Conservation (phyloP, 1,284 basidiomycete genomes). For the Neotropicomus parvogracilis region DNA sequence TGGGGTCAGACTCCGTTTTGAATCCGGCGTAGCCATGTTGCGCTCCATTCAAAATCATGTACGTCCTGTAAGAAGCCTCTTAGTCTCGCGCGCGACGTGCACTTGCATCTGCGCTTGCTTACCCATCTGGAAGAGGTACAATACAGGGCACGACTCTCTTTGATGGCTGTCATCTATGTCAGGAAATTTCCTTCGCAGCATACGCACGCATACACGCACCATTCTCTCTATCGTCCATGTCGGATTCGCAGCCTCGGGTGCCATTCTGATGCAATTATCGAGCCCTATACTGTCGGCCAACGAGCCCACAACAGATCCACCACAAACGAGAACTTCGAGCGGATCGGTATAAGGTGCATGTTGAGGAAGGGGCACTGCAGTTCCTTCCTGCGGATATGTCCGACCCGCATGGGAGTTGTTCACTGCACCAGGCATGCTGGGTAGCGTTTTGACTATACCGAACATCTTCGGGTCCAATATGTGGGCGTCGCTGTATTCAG, state of each 20-base stretch:
- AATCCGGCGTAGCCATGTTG: conserved; percentile 70
- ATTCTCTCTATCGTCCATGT: conserved; percentile 70
- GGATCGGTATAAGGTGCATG: conserved; percentile 67
- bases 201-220: conserved; percentile 39
- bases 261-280: conserved; percentile 70
- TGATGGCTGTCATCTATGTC: conserved; percentile 61
- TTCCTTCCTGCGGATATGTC: conserved; percentile 74
- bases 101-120: not conserved
- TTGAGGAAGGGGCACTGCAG: conserved; percentile 67
- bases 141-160: conserved; percentile 74
- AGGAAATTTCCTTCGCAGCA: not conserved
- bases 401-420: conserved; percentile 69
- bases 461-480: conserved; percentile 65
- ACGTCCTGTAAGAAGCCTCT: conserved; percentile 48
- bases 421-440: conserved; percentile 70
- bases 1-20: conserved; percentile 62
- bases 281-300: conserved; percentile 52
- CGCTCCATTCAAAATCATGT: conserved; percentile 67
- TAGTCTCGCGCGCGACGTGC: not conserved
- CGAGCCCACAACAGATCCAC: conserved; percentile 64
- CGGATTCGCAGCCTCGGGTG: conserved; percentile 55
- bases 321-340: conserved; percentile 68
- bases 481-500: conserved; percentile 77
- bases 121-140: conserved; percentile 57
- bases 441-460: conserved; percentile 53